Base-by-base conservation (phyloP, 1,284 basidiomycete species). In the Apiotrichum veenhuisii region DNA sequence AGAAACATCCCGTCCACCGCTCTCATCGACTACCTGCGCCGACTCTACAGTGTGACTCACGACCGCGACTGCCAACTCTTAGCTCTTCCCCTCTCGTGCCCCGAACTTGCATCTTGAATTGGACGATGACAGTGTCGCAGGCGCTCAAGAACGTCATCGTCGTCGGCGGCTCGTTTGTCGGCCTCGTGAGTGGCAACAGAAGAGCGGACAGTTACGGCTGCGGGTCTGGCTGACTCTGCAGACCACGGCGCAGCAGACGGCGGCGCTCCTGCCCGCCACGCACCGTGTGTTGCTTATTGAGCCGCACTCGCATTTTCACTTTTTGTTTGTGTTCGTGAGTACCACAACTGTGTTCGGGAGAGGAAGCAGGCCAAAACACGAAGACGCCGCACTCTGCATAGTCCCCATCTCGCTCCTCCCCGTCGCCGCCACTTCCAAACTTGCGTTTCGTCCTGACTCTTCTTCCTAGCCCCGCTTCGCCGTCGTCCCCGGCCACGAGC, bases 401-500 rank as follows among this genome's bases (percentile, higher is more conserved):
- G n/a, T n/a, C n/a, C n/a, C n/a, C n/a, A n/a, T n/a, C n/a, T n/a
- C n/a, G n/a, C n/a, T n/a, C n/a, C n/a, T n/a, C n/a, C n/a, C n/a
- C n/a, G n/a, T n/a, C n/a, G n/a, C n/a, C n/a, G n/a, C n/a, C n/a
- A n/a, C n/a, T n/a, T n/a, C n/a, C n/a, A n/a, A n/a, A n/a, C n/a
- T n/a, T n/a, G n/a, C n/a, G n/a, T n/a, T n/a, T n/a, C n/a, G 30
- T 30, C 7, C 30, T 30, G 7, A 30, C 25, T 25, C 25, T 43
- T 18, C 17, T 36, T 25, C 15, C 26, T 41, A 59, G 54, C 84
- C 86, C 3, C 80, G 86, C 47, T 83, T 83, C 62, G 81, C 83
- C 11, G 82, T 87, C 15, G 78, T 87, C 10, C 80, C 84, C 8
- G 82, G 82, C 33, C 84, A 87, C 66, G 86, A 87, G 73, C 83